Base-by-base conservation (phyloP, 352 stramenopile species). In the Albugo candida region DNA sequence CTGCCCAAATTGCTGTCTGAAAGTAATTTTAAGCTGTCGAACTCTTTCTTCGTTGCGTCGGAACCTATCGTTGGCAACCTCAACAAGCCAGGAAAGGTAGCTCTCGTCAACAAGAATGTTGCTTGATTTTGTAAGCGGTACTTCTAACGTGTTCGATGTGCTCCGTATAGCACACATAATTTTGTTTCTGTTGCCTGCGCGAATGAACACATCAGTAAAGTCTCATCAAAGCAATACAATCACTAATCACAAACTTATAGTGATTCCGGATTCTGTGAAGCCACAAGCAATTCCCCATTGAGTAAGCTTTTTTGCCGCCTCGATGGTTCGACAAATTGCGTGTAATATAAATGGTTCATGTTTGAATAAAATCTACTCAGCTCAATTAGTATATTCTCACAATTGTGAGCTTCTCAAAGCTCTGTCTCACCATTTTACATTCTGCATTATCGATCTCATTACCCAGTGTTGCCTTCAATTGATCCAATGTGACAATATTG, bases 311-410 rank as follows among this genome's bases (percentile, higher is more conserved):
- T 92, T 83, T 5, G 81, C 85, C 1, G 73, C 58, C 12, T 83
- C 65, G 13, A 91, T 27, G 43, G 89, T 65, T 20, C 76, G 64
- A 52, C 82, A 95, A 31, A 85, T 64, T 3, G 95, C 77, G 63
- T 96, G 83, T 70, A 96, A 84, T 48, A 95, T 92, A 53, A 95
- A 92, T 46, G 83, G 83, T 41, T 95, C 83, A 51, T 88, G 69
- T 57, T 95, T 94, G 57, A 95, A 83, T 36, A 91, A 70, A 53
- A 88, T 24, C n/a, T 24, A 14, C 34, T 45, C 11, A 21, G 5
- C 3, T 41, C 21, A 39, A 49, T 10, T 14, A 13, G 19, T 5
- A 47, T n/a, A n/a, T n/a, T 12, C 14, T 49, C 20, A 36, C 24
- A 31, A 10, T 31, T 31, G 3, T 31, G 24, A 8, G 8, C 35